Evolutionary conservation across 495 filamentous ascomycete genomes (phyloP).

Genomic region (Aspergillus carlsbadensis): DNA sequence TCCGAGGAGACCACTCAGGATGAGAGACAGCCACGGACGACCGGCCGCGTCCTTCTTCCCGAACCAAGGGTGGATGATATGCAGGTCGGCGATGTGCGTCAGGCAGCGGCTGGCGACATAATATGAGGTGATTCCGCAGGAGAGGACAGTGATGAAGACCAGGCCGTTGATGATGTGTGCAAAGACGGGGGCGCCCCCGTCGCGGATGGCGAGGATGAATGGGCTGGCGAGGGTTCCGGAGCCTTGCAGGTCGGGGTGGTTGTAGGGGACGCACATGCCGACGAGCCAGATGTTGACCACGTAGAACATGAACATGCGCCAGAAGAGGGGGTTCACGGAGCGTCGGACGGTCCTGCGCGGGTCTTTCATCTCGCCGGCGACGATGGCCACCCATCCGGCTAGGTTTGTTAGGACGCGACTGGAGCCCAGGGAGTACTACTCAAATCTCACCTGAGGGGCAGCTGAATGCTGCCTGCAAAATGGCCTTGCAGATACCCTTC

Average conservation of each 20-base stretch:
- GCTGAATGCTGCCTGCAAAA: slow-evolving; percentile 31
- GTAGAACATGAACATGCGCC: slow-evolving; percentile 34
- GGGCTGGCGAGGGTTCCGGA: slow-evolving; percentile 30
- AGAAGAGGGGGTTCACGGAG: slow-evolving; percentile 28
- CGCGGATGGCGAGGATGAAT: slow-evolving; percentile 30
- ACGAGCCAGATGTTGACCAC: slow-evolving; percentile 33
- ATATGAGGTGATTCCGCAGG: slow-evolving; percentile 29
- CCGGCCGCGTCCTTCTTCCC: slow-evolving; percentile 27
- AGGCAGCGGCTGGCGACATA: slow-evolving; percentile 31
- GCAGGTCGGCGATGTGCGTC: slow-evolving; percentile 26
- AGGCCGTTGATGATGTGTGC: slow-evolving; percentile 31
- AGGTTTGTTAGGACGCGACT: background rate
- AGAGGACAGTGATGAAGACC: slow-evolving; percentile 31
- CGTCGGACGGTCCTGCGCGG: slow-evolving; percentile 27
- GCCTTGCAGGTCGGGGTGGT: slow-evolving; percentile 19
- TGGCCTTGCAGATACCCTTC: slow-evolving; percentile 29
- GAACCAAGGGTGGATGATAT: slow-evolving; percentile 27
- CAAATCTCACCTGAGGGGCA: slow-evolving; percentile 28
- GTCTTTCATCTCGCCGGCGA: slow-evolving; percentile 27
- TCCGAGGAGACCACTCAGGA: slow-evolving; percentile 25
- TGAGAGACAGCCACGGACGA: slow-evolving; percentile 23
- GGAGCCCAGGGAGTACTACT: background rate
- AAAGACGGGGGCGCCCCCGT: slow-evolving; percentile 21
- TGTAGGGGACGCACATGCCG: slow-evolving; percentile 30
- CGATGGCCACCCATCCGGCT: slow-evolving; percentile 18